phyloP scores from a whole-genome alignment of 345 rosid genomes.

The Psidium guajava region DNA sequence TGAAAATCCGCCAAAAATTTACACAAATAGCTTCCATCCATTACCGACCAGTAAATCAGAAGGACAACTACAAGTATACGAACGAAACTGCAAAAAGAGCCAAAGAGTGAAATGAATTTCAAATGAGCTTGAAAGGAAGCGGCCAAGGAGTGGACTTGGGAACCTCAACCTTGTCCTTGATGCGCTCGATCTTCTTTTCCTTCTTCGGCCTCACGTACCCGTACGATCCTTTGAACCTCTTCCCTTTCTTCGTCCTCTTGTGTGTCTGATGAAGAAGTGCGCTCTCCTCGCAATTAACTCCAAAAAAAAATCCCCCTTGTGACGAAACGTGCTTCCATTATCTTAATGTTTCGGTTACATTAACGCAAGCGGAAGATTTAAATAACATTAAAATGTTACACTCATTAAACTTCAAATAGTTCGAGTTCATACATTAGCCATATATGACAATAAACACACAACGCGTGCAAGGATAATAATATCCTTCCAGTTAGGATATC shows the following conservation, averaged over 20 bases:
- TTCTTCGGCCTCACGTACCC: constrained; percentile 83
- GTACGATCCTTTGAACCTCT: constrained; percentile 80
- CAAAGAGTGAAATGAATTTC: not conserved
- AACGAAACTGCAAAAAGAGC: not conserved
- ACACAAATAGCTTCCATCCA: not conserved
- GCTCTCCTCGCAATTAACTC: too few relatives aligned
- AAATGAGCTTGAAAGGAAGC: constrained; percentile 95
- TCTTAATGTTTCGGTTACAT: too few relatives aligned
- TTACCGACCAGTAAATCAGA: not conserved
- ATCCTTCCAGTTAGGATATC: too few relatives aligned
- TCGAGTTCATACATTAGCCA: too few relatives aligned
- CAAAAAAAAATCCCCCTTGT: too few relatives aligned
- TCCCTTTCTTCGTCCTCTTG: constrained; percentile 87
- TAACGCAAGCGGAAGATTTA: too few relatives aligned
- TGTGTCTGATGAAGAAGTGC: too few relatives aligned
- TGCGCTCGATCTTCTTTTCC: constrained; percentile 86
- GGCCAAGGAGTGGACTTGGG: constrained; percentile 99
- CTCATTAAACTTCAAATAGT: too few relatives aligned
- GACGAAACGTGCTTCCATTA: too few relatives aligned
- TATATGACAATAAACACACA: too few relatives aligned
- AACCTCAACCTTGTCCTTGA: constrained; percentile 81
- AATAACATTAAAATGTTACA: too few relatives aligned
- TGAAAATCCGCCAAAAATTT: not conserved
- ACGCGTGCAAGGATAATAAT: too few relatives aligned
- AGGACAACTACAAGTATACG: not conserved